A percentile compares a stretch with the other conserved stretches of the same genome.
These are phyloP conservation scores for Zelonia costaricensis DNA, from an alignment of 208 protist species.

Conservation along the genomic window DNA sequence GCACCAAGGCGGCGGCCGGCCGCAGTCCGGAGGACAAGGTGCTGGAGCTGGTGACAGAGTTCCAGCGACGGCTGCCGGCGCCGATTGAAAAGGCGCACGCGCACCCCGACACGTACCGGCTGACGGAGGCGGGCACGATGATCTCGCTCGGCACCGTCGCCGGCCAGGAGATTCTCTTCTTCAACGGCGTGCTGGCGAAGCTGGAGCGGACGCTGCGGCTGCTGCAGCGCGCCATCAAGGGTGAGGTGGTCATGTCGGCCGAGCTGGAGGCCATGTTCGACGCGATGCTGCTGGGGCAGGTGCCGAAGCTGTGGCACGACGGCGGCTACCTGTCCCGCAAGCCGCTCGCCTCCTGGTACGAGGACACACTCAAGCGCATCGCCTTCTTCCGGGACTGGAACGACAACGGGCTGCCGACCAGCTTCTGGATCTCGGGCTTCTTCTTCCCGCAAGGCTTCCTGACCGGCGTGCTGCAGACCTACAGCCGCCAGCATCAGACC, in stretches of 20 bases:
- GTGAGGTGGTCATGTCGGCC: slow-evolving; percentile 91
- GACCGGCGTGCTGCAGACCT: slow-evolving; percentile 91
- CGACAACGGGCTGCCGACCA: slow-evolving; percentile 86
- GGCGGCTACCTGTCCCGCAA: slow-evolving; percentile 96
- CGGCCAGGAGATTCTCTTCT: slow-evolving; percentile 90
- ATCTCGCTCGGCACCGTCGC: slow-evolving; percentile 91
- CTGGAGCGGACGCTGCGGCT: slow-evolving; percentile 69
- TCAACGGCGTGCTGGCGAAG: slow-evolving; percentile 85
- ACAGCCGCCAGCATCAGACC: slow-evolving; percentile 86
- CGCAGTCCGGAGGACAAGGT: slow-evolving; percentile 72
- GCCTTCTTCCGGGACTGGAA: slow-evolving; percentile 96
- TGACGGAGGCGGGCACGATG: slow-evolving; percentile 86
- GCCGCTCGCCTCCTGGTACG: slow-evolving; percentile 95
- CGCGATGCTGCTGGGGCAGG: slow-evolving; percentile 86
- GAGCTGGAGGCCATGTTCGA: slow-evolving; percentile 93
- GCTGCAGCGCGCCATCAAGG: slow-evolving; percentile 85
- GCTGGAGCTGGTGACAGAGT: slow-evolving; percentile 75
- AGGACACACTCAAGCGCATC: slow-evolving; percentile 92
- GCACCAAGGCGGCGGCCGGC: slow-evolving; percentile 50
- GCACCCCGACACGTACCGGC: slow-evolving; percentile 84
- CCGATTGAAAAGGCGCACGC: slow-evolving; percentile 83
- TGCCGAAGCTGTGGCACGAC: slow-evolving; percentile 92
- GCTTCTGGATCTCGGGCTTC: slow-evolving; percentile 98
- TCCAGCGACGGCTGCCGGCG: slow-evolving; percentile 72
- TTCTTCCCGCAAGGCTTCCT: slow-evolving; percentile 98